phyloP scores from a whole-genome alignment of 129 eudicot genomes.

The Solidago caesia region DNA sequence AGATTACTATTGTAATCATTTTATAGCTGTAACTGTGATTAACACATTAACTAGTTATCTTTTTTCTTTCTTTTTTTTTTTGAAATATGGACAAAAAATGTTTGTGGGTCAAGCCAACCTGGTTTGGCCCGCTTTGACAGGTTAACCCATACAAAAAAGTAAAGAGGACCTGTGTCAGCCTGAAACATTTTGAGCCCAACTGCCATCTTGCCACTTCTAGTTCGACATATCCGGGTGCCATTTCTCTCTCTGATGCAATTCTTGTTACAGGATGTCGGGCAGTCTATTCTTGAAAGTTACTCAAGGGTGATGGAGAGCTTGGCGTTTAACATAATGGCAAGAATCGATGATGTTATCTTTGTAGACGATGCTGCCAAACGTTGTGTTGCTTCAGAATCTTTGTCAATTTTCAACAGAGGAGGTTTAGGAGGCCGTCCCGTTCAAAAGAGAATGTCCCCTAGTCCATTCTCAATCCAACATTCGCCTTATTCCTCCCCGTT shows the following conservation, averaged over 20 bases:
- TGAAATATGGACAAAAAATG: neutral
- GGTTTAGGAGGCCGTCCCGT: constrained; percentile 66
- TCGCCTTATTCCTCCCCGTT: constrained; percentile 80
- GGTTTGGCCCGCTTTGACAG: neutral
- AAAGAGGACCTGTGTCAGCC: neutral
- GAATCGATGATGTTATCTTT: constrained; percentile 81
- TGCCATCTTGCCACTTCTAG: neutral
- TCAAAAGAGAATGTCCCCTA: constrained; percentile 79
- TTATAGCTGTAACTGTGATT: neutral
- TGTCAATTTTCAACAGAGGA: constrained; percentile 63
- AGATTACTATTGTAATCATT: neutral
- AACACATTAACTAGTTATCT: neutral
- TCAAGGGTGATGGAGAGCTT: constrained; percentile 96
- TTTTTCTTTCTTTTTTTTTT: neutral
- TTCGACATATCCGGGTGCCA: neutral
- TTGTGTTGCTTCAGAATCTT: constrained; percentile 53
- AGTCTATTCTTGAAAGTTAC: constrained; percentile 91
- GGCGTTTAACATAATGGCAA: constrained; percentile 94
- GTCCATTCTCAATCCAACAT: constrained; percentile 83
- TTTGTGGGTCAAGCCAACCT: neutral
- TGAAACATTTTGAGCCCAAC: neutral
- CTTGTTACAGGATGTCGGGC: constrained; percentile 87
- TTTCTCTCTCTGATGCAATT: neutral
- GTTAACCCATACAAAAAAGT: neutral
- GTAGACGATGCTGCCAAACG: constrained; percentile 70